These are phyloP conservation scores for Bipolaris cookei DNA, from an alignment of 2,329 filamentous ascomycete species.

Conservation along the genomic window DNA sequence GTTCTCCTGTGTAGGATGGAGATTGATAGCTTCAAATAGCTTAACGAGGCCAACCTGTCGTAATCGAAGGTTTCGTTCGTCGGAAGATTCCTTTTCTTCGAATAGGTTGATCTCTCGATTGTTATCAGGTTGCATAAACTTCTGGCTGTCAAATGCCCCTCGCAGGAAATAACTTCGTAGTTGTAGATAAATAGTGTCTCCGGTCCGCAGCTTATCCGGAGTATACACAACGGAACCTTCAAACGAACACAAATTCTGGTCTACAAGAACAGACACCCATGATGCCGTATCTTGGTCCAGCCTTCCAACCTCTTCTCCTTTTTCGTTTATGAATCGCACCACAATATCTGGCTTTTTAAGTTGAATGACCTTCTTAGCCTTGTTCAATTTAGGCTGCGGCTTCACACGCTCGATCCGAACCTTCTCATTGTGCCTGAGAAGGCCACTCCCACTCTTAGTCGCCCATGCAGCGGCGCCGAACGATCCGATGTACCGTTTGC, in stretches of 20 bases:
- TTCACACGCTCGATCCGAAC: slow-evolving; percentile 87
- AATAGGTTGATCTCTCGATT: slow-evolving; percentile 78
- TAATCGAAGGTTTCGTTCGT: slow-evolving; percentile 82
- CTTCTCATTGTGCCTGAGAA: slow-evolving; percentile 81
- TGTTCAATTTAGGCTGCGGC: slow-evolving; percentile 62
- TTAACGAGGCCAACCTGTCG: slow-evolving; percentile 88
- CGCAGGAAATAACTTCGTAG: slow-evolving; percentile 77
- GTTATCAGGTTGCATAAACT: slow-evolving; percentile 67
- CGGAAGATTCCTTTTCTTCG: slow-evolving; percentile 81
- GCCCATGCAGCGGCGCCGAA: slow-evolving; percentile 94
- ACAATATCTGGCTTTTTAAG: slow-evolving; percentile 80
- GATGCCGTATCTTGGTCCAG: slow-evolving; percentile 84
- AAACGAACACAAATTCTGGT: slow-evolving; percentile 87
- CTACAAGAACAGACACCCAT: slow-evolving; percentile 91
- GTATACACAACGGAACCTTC: slow-evolving; percentile 89
- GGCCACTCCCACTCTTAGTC: slow-evolving; percentile 76
- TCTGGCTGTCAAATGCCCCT: slow-evolving; percentile 72
- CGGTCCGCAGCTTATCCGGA: slow-evolving; percentile 82
- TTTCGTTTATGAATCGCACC: slow-evolving; percentile 84
- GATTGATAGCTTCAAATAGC: slow-evolving; percentile 85
- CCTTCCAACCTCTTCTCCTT: slow-evolving; percentile 82
- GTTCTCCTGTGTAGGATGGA: slow-evolving; percentile 77
- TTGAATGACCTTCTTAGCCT: slow-evolving; percentile 54
- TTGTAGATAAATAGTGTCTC: slow-evolving; percentile 94
- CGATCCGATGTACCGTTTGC: slow-evolving; percentile 80